Evolutionary conservation across 768 basidiomycete genomes (phyloP), one percentile per base, ranked within the genome.

Genomic region (Glaciozyma martinii): DNA sequence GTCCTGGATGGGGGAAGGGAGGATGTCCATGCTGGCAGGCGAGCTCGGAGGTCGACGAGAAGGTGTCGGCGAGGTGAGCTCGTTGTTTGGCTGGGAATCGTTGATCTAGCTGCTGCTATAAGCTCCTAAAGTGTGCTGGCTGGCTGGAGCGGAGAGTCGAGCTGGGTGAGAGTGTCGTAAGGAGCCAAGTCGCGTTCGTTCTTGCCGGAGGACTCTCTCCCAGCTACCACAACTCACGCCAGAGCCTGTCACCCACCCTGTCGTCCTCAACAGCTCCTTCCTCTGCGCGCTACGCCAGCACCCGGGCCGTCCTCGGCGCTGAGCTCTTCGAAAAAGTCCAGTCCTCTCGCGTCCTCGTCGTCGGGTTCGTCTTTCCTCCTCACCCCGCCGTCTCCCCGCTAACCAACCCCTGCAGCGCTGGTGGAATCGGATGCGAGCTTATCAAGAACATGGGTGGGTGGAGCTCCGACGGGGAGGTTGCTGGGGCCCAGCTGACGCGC

Each of bases 371-470:
- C 43, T 6, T 32, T 12, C 49, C 42, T 16, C 27, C 59, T 54
- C 56, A 19, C 19, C 30, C 16, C 9, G 40, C 18, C 30, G 5
- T 47, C 49, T 27, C 42, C 33, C 33, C 55, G 30, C 27, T 47
- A 12, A 43, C n/a, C 19, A 29, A 15, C 30, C 5, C 37, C 25
- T 13, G 19, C 59, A 70, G 69, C 1, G 70, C 70, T 19, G 70
- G 70, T 19, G 94, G 94, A 0, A 98, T 98, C 74, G 95, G 95
- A 12, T 99, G 94, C 73, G 95, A 99, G 79, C 82, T 99, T 6
- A 76, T 99, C 72, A 99, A 99, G 80, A 97, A 97, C 75, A 81
- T 97, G 89, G 89, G 25, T 81, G 87, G 74, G 94, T 23, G 21
- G 8, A 23, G 23, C 12, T 47, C 13, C 10, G 5, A 21, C 42